Base-by-base conservation (phyloP, 352 stramenopile species). In the Pythium scleroteichum region DNA sequence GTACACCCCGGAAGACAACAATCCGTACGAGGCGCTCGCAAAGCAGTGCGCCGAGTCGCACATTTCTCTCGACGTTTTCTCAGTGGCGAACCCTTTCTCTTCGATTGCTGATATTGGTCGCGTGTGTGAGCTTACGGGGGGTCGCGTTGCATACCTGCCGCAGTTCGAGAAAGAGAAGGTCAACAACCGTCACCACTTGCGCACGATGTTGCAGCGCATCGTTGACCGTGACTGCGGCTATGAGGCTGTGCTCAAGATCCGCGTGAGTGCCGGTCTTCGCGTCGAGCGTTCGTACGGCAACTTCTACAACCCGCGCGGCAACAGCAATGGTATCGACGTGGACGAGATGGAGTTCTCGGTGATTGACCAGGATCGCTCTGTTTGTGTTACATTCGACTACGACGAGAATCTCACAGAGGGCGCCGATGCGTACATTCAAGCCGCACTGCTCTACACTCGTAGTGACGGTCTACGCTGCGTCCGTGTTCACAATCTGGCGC, bases 321-420 rank as follows among this genome's bases (percentile, higher is more conserved):
- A 71, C n/a, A 79, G 88, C n/a, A 52, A n/a, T 50, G 73, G 75
- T 4, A 72, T 78, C 47, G 76, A 69, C 16, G 85, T 85, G 27
- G 82, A 94, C 71, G 91, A 97, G 65, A 88, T 96, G 73, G 88
- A 97, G 61, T 91, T 97, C 62, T 77, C 85, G 19, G 79, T 88
- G 55, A 91, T 97, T 13, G 82, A 94, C 58, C 79, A 93, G 58
- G 84, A 95, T 46, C 83, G 85, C 29, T 90, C 87, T 2, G 80
- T 95, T 39, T 84, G 89, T 24, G 90, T 96, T 17, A 90, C 86
- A 4, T 88, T 97, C 42, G 82, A 85, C n/a, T 85, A 96, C 71
- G 86, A 97, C 52, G 90, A 95, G 59, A 79, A 73, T 27, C 64
- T 97, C 8, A 68, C 81, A 4, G 83, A 94, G 27, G 80, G 79